Base-by-base conservation (phyloP, 495 filamentous ascomycete species). In the Lindgomyces ingoldianus region DNA sequence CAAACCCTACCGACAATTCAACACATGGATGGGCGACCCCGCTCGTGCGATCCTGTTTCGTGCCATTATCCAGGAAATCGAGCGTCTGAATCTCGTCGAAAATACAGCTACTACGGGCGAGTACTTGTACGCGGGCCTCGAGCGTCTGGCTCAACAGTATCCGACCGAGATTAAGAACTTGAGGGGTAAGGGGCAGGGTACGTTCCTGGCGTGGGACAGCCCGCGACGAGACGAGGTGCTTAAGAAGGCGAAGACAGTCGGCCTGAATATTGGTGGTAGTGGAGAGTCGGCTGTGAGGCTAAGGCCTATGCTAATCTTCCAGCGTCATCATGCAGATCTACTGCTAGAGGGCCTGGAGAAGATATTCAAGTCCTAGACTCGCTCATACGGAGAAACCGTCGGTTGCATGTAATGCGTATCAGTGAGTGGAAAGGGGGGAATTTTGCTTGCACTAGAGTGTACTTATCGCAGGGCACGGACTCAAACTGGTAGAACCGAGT, bases 1-100 rank as follows among this genome's bases (percentile, higher is more conserved):
- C 81, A 93, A 93, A 83, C 91, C 94, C n/a, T 98, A 97, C 83
- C 87, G 94, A 52, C 94, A 98, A 78, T 98, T 98, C 81, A 98
- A 98, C 80, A 98, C 95, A 61, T 98, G 94, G 94, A 97, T 98
- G 93, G 94, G 94, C 74, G 94, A 98, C 79, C 94, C 94, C 27
- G 86, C 90, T 10, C 86, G 91, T 50, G 92, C 91, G 9, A 79
- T 98, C 62, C 83, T 98, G 62, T 98, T 97, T 86, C 85, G 89
- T 58, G 91, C 89, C 68, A 97, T 98, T 77, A 85, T 96, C 73
- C 76, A 90, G 42, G 93, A 98, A 79, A 89, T 98, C 53, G 85
- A 96, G 78, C 81, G 86, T 44, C 79, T 91, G 18, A 82, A 87
- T 58, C 82, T 98, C 11, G 91, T 98, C 27, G 77, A 83, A 72